Conservation (phyloP, 106 monocot species). For the Dendrobium huoshanense region DNA sequence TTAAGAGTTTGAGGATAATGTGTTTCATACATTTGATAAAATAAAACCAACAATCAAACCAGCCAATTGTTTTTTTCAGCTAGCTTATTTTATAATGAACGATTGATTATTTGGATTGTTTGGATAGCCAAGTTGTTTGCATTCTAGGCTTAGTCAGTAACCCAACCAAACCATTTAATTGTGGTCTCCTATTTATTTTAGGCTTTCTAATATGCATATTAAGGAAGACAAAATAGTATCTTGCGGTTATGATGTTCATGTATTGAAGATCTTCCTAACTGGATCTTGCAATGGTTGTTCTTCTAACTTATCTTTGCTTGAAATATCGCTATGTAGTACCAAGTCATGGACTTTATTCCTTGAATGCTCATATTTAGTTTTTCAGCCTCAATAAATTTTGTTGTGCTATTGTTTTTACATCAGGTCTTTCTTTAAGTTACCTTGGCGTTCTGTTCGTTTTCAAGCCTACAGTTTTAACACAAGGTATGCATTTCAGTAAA, state of each 20-base stretch:
- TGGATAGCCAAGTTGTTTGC: background rate
- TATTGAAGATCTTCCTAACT: background rate
- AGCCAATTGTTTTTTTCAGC: too few relatives aligned
- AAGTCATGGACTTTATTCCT: background rate
- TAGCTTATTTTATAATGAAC: background rate
- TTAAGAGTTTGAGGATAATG: too few relatives aligned
- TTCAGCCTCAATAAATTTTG: background rate
- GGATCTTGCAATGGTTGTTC: background rate
- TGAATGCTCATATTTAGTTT: background rate
- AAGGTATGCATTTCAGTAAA: constrained; percentile 19
- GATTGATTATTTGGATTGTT: background rate
- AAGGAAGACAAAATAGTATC: background rate
- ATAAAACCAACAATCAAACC: too few relatives aligned
- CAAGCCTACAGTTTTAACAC: constrained; percentile 9
- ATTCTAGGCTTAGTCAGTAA: background rate
- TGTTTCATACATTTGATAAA: too few relatives aligned
- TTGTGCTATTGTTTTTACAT: background rate
- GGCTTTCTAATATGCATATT: background rate
- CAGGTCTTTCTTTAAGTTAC: constrained; percentile 38
- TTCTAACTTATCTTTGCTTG: background rate
- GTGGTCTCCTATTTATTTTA: background rate
- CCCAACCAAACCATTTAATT: background rate
- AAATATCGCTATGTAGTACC: background rate
- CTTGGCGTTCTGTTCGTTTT: constrained; percentile 30
- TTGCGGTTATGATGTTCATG: background rate